Base-by-base conservation (phyloP, 2,329 filamentous ascomycete species). In the Scolecobasidium constrictum region DNA sequence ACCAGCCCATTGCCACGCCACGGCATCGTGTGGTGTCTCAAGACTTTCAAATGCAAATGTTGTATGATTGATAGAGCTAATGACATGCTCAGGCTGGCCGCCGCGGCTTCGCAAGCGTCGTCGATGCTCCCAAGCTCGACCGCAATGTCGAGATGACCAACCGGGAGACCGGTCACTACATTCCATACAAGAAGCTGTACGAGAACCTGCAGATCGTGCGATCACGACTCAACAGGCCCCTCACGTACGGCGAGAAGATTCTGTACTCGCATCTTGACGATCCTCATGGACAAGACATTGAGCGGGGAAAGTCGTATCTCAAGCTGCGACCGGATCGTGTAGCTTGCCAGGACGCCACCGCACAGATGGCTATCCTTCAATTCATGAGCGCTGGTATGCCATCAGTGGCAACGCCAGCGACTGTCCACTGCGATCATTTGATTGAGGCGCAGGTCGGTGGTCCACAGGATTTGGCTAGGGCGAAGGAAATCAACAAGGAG, bases 371-470 rank as follows among this genome's bases (percentile, higher is more conserved):
- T 51, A 94, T 98, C 54, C 77, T 98, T 47, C 92, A 98, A 73
- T 98, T 98, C 78, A 98, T 98, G 88, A 94, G 86, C 44, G 90
- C 92, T 48, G 90, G 90, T 64, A 90, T 98, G 86, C 85, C 86
- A 52, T 81, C 83, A 18, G 92, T 96, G 48, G 88, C 88, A 50
- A 96, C 93, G 58, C 92, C 92, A 40, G 80, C 83, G 56, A 96
- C 90, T 39, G 90, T 98, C 50, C 92, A 98, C 78, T 96, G 92
- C 64, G 92, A 98, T 68, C 92, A 98, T 71, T 79, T 98, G 75
- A 98, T 98, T 66, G 90, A 96, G 75, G 92, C 90, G 48, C 90
- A 96, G 70, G 63, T 90, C 57, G 92, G 92, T 62, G 88, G 88
- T 56, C 78, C 74, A 51, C 92, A 95, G 78, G 92, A 98, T 83